A percentile compares a stretch with the other conserved stretches of the same genome.
Evolutionary conservation across 768 basidiomycete species (phyloP).

Genomic region (Rhodotorula taiwanensis): DNA sequence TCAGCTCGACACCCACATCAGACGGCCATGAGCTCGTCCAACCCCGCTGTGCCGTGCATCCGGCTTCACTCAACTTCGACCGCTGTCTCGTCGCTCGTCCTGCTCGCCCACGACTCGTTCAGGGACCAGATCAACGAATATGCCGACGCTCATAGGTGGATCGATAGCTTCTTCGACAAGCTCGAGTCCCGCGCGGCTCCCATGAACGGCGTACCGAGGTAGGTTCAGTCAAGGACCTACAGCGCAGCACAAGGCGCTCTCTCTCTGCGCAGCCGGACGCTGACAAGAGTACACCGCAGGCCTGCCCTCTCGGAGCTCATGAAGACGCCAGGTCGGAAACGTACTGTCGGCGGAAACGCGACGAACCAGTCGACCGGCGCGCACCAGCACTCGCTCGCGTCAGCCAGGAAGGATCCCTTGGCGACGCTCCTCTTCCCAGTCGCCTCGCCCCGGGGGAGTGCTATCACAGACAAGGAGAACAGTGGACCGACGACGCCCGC

Average conservation of each 20-base stretch:
- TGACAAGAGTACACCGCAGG: no score
- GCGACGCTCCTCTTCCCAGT: conserved; percentile 31
- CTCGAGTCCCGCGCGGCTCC: background rate
- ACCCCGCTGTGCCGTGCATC: no score
- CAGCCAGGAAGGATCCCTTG: conserved; percentile 26
- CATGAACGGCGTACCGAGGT: background rate
- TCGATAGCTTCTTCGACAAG: conserved; percentile 31
- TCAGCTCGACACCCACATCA: no score
- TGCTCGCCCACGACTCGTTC: conserved; percentile 15
- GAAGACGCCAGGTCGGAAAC: conserved; percentile 34
- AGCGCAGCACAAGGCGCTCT: no score
- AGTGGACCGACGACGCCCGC: background rate
- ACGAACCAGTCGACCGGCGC: conserved; percentile 4
- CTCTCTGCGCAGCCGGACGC: background rate
- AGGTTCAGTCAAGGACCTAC: background rate
- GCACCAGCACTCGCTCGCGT: background rate
- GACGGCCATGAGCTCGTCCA: no score
- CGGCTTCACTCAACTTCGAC: conserved; percentile 26
- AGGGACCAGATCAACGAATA: conserved; percentile 18
- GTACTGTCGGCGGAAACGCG: conserved; percentile 6
- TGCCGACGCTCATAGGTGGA: conserved; percentile 27
- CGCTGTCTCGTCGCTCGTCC: conserved; percentile 13
- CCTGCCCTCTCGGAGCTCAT: conserved; percentile 26
- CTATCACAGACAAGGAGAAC: conserved; percentile 21
- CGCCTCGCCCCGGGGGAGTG: background rate